Evolutionary conservation across 2,329 filamentous ascomycete genomes (phyloP).

Genomic region (Macrophomina phaseolina): DNA sequence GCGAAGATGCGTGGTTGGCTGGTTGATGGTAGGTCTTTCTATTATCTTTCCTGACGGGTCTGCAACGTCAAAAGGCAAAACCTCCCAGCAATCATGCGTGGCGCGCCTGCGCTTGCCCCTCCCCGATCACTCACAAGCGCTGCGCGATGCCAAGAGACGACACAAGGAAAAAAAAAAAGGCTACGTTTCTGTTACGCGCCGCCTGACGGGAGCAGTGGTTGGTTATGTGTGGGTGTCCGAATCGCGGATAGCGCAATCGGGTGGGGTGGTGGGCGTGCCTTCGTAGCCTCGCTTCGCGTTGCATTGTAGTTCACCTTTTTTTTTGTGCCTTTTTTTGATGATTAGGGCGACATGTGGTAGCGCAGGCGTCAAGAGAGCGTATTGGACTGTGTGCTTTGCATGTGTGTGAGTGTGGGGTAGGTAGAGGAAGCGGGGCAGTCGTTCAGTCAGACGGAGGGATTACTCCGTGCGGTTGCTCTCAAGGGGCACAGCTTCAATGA

Average conservation of each 20-base stretch:
- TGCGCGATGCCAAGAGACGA: not conserved
- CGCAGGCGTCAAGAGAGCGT: conserved; percentile 11
- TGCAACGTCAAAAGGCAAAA: not conserved
- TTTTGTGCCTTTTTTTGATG: not conserved
- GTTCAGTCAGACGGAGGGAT: conserved; percentile 19
- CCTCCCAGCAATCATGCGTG: too few relatives aligned
- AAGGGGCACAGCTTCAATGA: not conserved
- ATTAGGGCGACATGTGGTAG: conserved; percentile 3
- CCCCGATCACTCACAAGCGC: not conserved
- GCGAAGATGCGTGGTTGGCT: too few relatives aligned
- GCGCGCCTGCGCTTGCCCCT: not conserved
- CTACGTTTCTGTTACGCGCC: conserved; percentile 13
- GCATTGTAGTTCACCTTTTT: not conserved
- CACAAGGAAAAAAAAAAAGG: not conserved
- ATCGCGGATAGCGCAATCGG: not conserved
- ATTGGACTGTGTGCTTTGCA: too few relatives aligned
- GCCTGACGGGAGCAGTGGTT: not conserved
- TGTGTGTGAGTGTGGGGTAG: conserved; percentile 2
- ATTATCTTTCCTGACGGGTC: too few relatives aligned
- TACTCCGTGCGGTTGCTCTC: not conserved
- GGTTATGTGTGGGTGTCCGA: not conserved
- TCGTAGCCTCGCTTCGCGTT: not conserved
- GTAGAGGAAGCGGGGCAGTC: not conserved
- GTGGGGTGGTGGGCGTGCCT: conserved; percentile 2
- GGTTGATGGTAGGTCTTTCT: too few relatives aligned